phyloP scores from a whole-genome alignment of 2,329 filamentous ascomycete species.

The Fusarium secorum region DNA sequence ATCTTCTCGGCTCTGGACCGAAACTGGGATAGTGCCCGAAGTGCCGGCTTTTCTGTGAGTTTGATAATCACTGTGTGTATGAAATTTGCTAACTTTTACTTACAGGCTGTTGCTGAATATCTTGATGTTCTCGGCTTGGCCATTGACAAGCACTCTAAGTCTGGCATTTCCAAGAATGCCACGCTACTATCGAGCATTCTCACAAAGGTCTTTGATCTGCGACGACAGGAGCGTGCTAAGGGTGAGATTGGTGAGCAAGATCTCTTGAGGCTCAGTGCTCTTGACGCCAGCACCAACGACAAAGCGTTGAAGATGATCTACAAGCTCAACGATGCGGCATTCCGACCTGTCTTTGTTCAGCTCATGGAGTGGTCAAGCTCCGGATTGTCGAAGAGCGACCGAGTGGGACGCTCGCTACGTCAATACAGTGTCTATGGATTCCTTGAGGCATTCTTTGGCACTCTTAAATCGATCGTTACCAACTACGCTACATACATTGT shows the following conservation, averaged over 20 bases:
- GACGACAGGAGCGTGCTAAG: constrained; percentile 62
- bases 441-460: constrained; percentile 79
- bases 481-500: constrained; percentile 87
- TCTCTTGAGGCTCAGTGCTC: constrained; percentile 59
- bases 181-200: constrained; percentile 72
- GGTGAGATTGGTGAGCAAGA: constrained; percentile 55
- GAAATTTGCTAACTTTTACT: constrained; percentile 44
- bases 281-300: constrained; percentile 73
- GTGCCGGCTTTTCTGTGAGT: constrained; percentile 68
- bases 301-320: constrained; percentile 89
- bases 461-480: constrained; percentile 92
- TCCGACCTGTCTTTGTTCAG: constrained; percentile 88
- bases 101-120: constrained; percentile 71
- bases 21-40: constrained; percentile 73
- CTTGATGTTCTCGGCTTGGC: constrained; percentile 74
- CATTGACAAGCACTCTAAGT: constrained; percentile 81
- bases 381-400: constrained; percentile 68
- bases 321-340: constrained; percentile 93
- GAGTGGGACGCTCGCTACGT: constrained; percentile 64
- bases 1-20: constrained; percentile 76
- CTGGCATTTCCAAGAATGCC: constrained; percentile 78
- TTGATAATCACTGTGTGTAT: constrained; percentile 4
- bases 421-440: constrained; percentile 84
- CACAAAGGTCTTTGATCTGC: constrained; percentile 69
- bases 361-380: constrained; percentile 82